A percentile compares a stretch with the other conserved stretches of the same genome.
These are phyloP conservation scores for Carex kokanica DNA, from an alignment of 176 grass and related monocot species.

Conservation along the genomic window DNA sequence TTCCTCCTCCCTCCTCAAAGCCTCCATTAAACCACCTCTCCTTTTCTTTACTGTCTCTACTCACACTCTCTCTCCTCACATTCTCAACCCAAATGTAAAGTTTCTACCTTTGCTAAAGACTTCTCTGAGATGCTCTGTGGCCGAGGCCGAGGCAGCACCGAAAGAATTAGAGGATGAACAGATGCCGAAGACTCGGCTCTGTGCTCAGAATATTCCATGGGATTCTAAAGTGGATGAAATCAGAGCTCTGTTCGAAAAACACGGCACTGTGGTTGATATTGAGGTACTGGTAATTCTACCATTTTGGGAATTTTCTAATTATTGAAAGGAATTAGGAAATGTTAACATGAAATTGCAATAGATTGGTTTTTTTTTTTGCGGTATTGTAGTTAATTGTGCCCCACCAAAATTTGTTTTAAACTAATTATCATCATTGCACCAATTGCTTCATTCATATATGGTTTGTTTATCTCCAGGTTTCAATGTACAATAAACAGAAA, in stretches of 20 bases:
- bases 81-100: conserved; percentile 14
- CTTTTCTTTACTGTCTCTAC: conserved; percentile 21
- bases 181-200: conserved; percentile 48
- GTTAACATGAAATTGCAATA: background rate
- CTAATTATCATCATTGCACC: background rate
- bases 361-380: background rate
- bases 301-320: too few relatives aligned
- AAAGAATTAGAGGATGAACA: background rate
- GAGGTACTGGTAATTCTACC: conserved; percentile 37
- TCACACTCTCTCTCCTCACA: background rate
- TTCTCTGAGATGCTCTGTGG: conserved; percentile 17
- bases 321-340: background rate
- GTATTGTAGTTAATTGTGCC: background rate
- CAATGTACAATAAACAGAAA: conserved; percentile 70
- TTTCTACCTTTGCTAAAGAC: conserved; percentile 11
- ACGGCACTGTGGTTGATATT: conserved; percentile 61
- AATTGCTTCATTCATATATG: background rate
- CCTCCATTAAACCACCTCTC: conserved; percentile 12
- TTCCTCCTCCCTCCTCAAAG: conserved; percentile 18
- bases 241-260: conserved; percentile 64
- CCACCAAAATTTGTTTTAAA: background rate
- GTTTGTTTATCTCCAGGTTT: conserved; percentile 45
- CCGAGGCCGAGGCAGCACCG: conserved; percentile 25
- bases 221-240: conserved; percentile 63
- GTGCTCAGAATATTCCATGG: conserved; percentile 96